Evolutionary conservation across 192 early-diverging fungal species (phyloP).

Genomic region (Fimicolochytrium jonesii): DNA sequence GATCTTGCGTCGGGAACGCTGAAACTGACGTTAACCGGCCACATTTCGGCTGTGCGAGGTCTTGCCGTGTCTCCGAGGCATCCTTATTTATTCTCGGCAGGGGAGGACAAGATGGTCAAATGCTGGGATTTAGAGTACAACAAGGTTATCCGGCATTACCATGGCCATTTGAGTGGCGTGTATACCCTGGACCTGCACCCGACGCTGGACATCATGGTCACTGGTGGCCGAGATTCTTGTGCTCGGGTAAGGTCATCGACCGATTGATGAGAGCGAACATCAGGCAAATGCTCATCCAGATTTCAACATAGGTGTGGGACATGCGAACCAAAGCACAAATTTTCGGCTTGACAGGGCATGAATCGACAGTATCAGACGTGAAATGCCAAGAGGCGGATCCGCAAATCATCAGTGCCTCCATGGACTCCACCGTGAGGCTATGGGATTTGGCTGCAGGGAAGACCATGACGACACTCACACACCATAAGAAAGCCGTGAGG

Average conservation of each 20-base stretch:
- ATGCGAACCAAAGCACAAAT: slow-evolving; percentile 94
- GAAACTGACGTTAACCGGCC: slow-evolving; percentile 92
- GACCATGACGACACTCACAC: slow-evolving; percentile 85
- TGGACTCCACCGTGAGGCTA: slow-evolving; percentile 87
- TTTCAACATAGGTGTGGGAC: slow-evolving; percentile 78
- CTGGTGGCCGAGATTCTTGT: slow-evolving; percentile 90
- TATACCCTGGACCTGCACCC: slow-evolving; percentile 91
- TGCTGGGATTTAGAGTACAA: slow-evolving; percentile 99
- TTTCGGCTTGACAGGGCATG: slow-evolving; percentile 85
- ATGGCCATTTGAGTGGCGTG: slow-evolving; percentile 94
- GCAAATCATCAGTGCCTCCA: slow-evolving; percentile 90
- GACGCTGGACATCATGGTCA: slow-evolving; percentile 89
- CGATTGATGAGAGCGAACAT: no score
- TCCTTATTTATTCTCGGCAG: slow-evolving; percentile 95
- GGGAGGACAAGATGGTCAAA: slow-evolving; percentile 98
- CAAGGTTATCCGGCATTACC: slow-evolving; percentile 98
- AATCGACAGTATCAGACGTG: slow-evolving; percentile 77
- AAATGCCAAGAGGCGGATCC: slow-evolving; percentile 94
- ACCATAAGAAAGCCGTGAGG: slow-evolving; percentile 97
- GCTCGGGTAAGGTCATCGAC: slow-evolving; percentile 66
- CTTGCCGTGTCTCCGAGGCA: slow-evolving; percentile 91
- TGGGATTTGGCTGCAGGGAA: slow-evolving; percentile 99
- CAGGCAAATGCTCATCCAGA: not conserved
- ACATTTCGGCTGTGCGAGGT: slow-evolving; percentile 92
- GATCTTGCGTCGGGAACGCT: slow-evolving; percentile 96